Evolutionary conservation across 345 rosid genomes (phyloP), one percentile per base, ranked within the genome.

Genomic region (Arabidopsis arenosa): DNA sequence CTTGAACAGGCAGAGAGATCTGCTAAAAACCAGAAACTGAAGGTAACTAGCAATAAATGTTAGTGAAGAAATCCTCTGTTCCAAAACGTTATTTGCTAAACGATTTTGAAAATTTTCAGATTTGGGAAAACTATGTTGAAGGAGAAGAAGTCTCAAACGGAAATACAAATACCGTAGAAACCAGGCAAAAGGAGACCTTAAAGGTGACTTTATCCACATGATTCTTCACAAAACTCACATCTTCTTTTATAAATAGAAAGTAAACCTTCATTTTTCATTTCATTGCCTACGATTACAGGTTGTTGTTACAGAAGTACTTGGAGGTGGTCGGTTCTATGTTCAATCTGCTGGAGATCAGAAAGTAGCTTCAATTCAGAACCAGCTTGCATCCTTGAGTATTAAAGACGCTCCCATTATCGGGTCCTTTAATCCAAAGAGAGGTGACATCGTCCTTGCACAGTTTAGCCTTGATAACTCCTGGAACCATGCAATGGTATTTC

Each of bases 71-170:
- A 51, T n/a, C 30, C 5, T 71, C 51, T 33, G 4, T 15, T 63
- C 12, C 62, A 37, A 30, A 62, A 18, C 4, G 30, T 51, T 11
- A 0, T 30, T 52, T 65, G 39, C 56, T 61, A 39, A 74, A 53
- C 44, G 6, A 32, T 28, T 54, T 33, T 62, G 14, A 54, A 48
- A 14, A 30, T 66, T 63, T 79, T 37, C 86, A 96, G 99, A 79
- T 93, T 60, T 96, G 99, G 99, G 98, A 93, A 85, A 93, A 88
- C 37, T 93, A 85, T 82, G 98, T 96, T 56, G 98, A 96, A 89
- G 99, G 99, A 75, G 93, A 89, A 80, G 98, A 87, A 79, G 91
- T 85, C 17, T 60, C 92, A 36, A 88, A 87, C 65, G 92, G 92
- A 13, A 70, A 47, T 66, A 58, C 90, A 28, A 79, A 86, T n/a